A percentile compares a stretch with the other conserved stretches of the same genome.
phyloP scores from a whole-genome alignment of 2,329 filamentous ascomycete species.

The Myrmaecium sp. region DNA sequence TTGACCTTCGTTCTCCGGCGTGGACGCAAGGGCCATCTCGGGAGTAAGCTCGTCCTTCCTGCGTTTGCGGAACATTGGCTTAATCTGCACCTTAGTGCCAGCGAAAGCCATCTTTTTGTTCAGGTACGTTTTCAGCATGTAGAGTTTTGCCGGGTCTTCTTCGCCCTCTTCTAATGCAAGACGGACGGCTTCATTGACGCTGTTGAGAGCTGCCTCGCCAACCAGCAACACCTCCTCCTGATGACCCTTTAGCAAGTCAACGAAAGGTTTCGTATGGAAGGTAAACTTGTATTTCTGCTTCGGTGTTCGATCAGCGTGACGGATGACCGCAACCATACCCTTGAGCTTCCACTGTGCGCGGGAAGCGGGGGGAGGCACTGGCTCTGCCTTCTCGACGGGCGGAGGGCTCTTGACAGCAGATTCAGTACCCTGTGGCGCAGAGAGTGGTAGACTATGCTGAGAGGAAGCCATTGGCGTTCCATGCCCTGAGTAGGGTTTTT shows the following conservation, averaged over 20 bases:
- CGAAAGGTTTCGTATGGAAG: constrained; percentile 91
- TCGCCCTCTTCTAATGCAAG: constrained; percentile 59
- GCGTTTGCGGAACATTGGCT: constrained; percentile 94
- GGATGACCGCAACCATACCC: constrained; percentile 89
- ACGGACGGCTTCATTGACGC: constrained; percentile 78
- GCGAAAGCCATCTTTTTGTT: constrained; percentile 87
- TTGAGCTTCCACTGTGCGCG: constrained; percentile 98
- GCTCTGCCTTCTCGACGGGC: constrained; percentile 15
- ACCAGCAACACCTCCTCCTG: constrained; percentile 92
- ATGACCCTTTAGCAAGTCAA: constrained; percentile 84
- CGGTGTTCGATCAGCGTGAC: constrained; percentile 90
- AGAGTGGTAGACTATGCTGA: constrained; percentile 11
- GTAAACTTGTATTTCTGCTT: constrained; percentile 99
- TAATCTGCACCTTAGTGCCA: constrained; percentile 96
- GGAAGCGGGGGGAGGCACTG: constrained; percentile 35
- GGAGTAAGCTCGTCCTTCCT: constrained; percentile 42
- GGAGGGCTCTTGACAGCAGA: constrained; percentile 11
- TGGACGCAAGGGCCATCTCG: constrained; percentile 7
- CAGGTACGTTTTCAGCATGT: constrained; percentile 66
- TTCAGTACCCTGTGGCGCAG: constrained; percentile 11
- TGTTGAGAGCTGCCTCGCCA: constrained; percentile 73
- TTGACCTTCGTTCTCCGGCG: constrained; percentile 11
- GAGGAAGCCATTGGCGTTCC: constrained; percentile 8
- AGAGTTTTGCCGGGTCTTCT: constrained; percentile 79
- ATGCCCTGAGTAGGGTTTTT: constrained; percentile 21